Conservation (phyloP, 805 yeast genomes). For the Candida dajiaensis region DNA sequence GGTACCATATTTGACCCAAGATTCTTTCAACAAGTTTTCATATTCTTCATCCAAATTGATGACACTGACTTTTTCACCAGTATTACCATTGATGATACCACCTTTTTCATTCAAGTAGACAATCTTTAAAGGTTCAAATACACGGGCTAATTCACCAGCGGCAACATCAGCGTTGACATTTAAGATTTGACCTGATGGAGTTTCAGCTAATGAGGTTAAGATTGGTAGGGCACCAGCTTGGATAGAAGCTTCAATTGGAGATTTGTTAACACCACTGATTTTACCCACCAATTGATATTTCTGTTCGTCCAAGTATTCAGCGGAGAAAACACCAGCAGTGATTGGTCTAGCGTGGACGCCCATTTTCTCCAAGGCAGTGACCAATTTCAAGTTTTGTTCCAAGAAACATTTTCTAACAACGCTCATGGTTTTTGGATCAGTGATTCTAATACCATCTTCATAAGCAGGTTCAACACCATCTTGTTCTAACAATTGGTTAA, state of each 20-base stretch:
- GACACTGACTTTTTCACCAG: conserved; percentile 82
- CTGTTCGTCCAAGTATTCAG: conserved; percentile 83
- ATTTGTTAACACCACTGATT: conserved; percentile 78
- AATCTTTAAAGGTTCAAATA: conserved; percentile 93
- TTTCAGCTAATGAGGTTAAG: conserved; percentile 93
- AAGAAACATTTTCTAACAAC: conserved; percentile 93
- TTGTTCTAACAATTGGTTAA: conserved; percentile 85
- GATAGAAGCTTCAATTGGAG: conserved; percentile 88
- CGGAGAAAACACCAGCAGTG: conserved; percentile 95
- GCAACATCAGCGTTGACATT: conserved; percentile 99
- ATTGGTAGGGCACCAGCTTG: conserved; percentile 96
- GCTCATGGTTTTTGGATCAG: conserved; percentile 90
- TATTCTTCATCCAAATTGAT: conserved; percentile 96
- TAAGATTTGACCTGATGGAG: conserved; percentile 91
- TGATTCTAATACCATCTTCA: conserved; percentile 93
- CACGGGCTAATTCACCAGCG: conserved; percentile 96
- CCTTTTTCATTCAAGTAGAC: conserved; percentile 97
- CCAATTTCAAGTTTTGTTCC: conserved; percentile 91
- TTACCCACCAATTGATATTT: conserved; percentile 92
- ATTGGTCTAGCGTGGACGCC: conserved; percentile 99
- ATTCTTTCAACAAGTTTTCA: conserved; percentile 81
- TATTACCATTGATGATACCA: conserved; percentile 88
- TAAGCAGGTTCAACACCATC: conserved; percentile 96
- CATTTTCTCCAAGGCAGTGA: conserved; percentile 90
- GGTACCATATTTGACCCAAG: conserved; percentile 99